Evolutionary conservation across 129 eudicot genomes (phyloP), one percentile per base, ranked within the genome.

Genomic region (Lactuca sativa): DNA sequence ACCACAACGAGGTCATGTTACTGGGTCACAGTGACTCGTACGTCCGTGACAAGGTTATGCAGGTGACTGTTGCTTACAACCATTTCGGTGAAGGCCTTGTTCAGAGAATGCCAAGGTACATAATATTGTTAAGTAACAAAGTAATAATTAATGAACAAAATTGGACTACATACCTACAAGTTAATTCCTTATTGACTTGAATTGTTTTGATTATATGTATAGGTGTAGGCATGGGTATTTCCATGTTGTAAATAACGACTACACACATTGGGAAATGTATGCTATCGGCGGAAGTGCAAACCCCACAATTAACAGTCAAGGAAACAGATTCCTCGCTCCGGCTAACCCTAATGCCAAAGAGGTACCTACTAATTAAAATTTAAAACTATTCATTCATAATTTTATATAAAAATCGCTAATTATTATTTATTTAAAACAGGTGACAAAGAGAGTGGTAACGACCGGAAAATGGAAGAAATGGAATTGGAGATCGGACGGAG

Each of bases 31-130:
- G 90, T 10, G 99, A 93, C 59, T 61, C 90, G 16, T 93, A 93
- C 52, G 32, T 67, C 3, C 77, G 89, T 56, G 99, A 93, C 70
- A 90, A 82, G 78, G 62, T 73, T 21, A 90, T 93, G 99, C 97
- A 90, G 63, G 99, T 90, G 17, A 93, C 97, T 16, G 89, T 93
- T 74, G 97, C 99, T 9, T 93, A 81, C 87, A 93, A 93, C 74
- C 99, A 93, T 84, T 93, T 93, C 33, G 98, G 98, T 2, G 95
- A 85, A 61, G 98, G 97, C 6, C 88, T 93, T 59, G 86, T 93
- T 53, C 99, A 93, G 82, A 90, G 99, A 73, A 93, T 93, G 99
- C 99, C 99, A 53, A 92, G 98, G 98, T 92, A 83, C 30, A 7
- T 40, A 40, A 7, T n/a, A n/a, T n/a, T n/a, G n/a, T 40, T 40